Evolutionary conservation across 1,139 yeast genomes (phyloP), one percentile per base, ranked within the genome.

Genomic region (Blastobotrys proliferans): DNA sequence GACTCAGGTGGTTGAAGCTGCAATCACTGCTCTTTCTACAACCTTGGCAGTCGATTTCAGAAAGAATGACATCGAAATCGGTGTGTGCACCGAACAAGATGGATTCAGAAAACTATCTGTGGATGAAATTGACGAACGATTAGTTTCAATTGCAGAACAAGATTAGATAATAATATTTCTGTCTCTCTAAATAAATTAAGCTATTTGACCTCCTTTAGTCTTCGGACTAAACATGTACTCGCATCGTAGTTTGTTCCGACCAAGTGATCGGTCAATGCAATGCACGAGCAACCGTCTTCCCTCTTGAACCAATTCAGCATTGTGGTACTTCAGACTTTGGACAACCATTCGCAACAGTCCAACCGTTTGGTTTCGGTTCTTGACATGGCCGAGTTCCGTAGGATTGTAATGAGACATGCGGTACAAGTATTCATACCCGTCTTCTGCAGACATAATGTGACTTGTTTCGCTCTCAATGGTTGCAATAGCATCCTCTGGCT

Each of bases 71-170:
- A 72, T 92, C 48, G 98, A 92, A 67, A 76, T 92, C 51, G 98
- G 97, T 39, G 85, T 92, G 38, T 95, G 95, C 26, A 76, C 86
- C 6, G 72, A 73, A 36, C n/a, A n/a, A n/a, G 67, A 60, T 35
- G 67, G 66, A 38, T 92, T 92, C 69, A 76, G 81, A 54, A 74
- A 79, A 38, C 76, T 92, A 59, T 72, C 81, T 11, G 75, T 83
- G 6, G 96, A 87, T 37, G 95, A 92, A 65, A 88, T 92, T 57
- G 98, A 92, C 63, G 96, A 87, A 67, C 76, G 98, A 60, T 73
- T 92, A 60, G 85, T 90, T 31, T 77, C 96, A 19, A 87, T 92
- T 63, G 97, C 98, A 43, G 98, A 92, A 68, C 92, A 86, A 68
- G 98, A 92, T 70, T 92, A 73, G 32, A 17, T 17, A 9, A 24